Conservation (phyloP, 73 alveolate species). For the Effrenium voratum region DNA sequence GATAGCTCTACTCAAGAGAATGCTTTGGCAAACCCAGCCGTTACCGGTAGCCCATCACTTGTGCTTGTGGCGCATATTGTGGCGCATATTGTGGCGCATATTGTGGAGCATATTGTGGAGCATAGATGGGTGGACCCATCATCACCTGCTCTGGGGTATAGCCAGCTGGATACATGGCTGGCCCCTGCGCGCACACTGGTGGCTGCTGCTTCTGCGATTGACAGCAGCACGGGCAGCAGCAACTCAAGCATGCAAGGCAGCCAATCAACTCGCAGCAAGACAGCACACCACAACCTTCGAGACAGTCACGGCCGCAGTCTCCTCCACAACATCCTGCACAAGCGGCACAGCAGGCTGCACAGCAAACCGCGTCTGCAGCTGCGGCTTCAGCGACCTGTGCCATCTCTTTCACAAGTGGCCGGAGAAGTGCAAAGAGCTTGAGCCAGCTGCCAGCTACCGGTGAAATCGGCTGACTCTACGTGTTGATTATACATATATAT, state of each 20-base stretch:
- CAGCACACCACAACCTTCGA: conserved; percentile 58
- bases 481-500: neutral
- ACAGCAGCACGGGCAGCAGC: neutral
- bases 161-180: neutral
- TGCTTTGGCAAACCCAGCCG: neutral
- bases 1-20: neutral
- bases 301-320: conserved; percentile 20
- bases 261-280: conserved; percentile 85
- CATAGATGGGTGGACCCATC: conserved; percentile 54
- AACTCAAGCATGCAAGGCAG: conserved; percentile 30
- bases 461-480: neutral
- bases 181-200: neutral
- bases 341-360: conserved; percentile 79
- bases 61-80: conserved; percentile 31
- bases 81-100: neutral
- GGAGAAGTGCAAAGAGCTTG: neutral
- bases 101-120: neutral
- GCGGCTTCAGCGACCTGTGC: conserved; percentile 70
- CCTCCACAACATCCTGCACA: conserved; percentile 79
- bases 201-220: neutral
- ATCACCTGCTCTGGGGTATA: conserved; percentile 85
- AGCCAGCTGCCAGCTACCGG: neutral
- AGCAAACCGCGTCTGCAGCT: conserved; percentile 55
- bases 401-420: neutral
- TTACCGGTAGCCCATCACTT: conserved; percentile 74